phyloP scores from a whole-genome alignment of 306 rosid genomes.

The Purshia tridentata region DNA sequence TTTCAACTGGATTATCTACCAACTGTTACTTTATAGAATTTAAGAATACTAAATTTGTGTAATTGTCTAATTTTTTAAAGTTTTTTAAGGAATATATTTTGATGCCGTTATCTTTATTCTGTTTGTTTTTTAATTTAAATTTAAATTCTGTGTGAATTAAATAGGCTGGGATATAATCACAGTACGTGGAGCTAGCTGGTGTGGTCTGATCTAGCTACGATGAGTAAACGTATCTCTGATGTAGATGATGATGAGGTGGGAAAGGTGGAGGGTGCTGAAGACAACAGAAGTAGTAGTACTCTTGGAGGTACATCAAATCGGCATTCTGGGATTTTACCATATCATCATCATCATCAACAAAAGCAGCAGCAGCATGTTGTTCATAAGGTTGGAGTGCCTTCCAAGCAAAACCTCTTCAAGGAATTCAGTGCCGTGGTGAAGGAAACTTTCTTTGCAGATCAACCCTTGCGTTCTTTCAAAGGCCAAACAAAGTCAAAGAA shows the following conservation, averaged over 20 bases:
- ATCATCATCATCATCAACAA: neutral
- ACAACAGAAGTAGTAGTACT: neutral
- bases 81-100: too few species aligned
- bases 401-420: slow-evolving; percentile 15
- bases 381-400: slow-evolving; percentile 34
- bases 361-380: neutral
- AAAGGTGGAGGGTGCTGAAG: neutral
- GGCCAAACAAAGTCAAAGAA: slow-evolving; percentile 33
- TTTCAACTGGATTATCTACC: too few species aligned
- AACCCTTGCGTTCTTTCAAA: slow-evolving; percentile 49
- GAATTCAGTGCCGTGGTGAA: slow-evolving; percentile 25
- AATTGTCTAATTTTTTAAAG: too few species aligned
- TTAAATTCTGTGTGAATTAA: neutral
- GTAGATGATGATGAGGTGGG: neutral
- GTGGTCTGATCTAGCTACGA: neutral
- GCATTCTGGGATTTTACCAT: neutral
- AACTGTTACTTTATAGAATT: too few species aligned
- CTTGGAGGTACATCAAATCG: neutral
- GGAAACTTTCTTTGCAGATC: slow-evolving; percentile 36
- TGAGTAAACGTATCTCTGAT: neutral
- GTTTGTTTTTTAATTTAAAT: too few species aligned
- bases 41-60: too few species aligned
- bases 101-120: too few species aligned
- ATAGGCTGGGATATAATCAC: neutral
- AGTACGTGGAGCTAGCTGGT: neutral